phyloP scores from a whole-genome alignment of 1,284 basidiomycete genomes.

The Pholiota adiposa region DNA sequence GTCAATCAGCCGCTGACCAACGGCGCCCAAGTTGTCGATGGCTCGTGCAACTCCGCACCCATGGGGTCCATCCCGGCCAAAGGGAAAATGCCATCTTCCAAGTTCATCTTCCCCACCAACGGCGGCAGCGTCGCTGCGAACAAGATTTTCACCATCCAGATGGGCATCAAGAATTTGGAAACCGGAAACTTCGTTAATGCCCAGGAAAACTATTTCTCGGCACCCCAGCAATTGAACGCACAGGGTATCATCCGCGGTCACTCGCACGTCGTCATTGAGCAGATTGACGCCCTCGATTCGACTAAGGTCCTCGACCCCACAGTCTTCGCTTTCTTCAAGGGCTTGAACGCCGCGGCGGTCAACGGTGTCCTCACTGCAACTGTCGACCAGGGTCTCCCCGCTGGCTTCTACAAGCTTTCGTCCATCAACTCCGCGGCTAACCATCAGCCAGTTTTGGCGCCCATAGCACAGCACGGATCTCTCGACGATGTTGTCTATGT shows the following conservation, averaged over 20 bases:
- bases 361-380: conserved; percentile 52
- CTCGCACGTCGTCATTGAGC: conserved; percentile 63
- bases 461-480: conserved; percentile 58
- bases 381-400: conserved; percentile 56
- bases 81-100: conserved; percentile 55
- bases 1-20: conserved; percentile 46
- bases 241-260: conserved; percentile 59
- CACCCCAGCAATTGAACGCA: conserved; percentile 58
- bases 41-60: conserved; percentile 67
- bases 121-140: conserved; percentile 49
- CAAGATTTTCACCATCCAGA: conserved; percentile 52
- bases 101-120: conserved; percentile 57
- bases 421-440: conserved; percentile 56
- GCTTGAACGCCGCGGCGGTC: conserved; percentile 47
- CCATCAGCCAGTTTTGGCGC: conserved; percentile 56
- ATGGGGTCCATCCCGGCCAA: conserved; percentile 55
- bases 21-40: conserved; percentile 49
- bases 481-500: conserved; percentile 59
- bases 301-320: conserved; percentile 52
- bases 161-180: conserved; percentile 54
- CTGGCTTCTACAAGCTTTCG: conserved; percentile 57
- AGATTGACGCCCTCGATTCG: conserved; percentile 45
- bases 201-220: conserved; percentile 60
- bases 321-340: conserved; percentile 67
- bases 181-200: conserved; percentile 62